Conservation (phyloP, 1,139 yeast species). For the Geotrichum carabidarum region DNA sequence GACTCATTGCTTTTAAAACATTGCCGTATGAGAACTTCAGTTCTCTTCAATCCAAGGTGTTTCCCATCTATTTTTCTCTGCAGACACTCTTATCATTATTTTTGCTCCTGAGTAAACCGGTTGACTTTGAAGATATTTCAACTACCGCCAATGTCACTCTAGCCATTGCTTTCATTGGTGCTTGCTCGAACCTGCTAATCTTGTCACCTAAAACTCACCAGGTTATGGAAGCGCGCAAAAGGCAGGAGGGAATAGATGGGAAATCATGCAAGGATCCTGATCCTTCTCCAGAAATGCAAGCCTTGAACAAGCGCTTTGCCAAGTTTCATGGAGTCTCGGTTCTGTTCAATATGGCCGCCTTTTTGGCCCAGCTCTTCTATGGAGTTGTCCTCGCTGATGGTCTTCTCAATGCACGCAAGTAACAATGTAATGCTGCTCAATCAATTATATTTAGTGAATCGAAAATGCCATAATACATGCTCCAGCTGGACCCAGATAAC, state of each 20-base stretch:
- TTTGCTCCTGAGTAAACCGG: constrained; percentile 68
- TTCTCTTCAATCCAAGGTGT: constrained; percentile 64
- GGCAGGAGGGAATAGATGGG: constrained; percentile 43
- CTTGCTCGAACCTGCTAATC: constrained; percentile 57
- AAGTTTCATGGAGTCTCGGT: constrained; percentile 70
- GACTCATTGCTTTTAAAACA: constrained; percentile 76
- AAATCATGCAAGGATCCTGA: constrained; percentile 49
- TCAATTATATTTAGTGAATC: background rate
- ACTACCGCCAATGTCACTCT: constrained; percentile 23
- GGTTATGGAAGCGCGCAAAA: constrained; percentile 55
- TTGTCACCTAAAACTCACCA: constrained; percentile 63
- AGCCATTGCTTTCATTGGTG: constrained; percentile 41
- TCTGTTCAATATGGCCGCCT: constrained; percentile 57
- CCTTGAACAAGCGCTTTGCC: constrained; percentile 55
- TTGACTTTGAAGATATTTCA: constrained; percentile 50
- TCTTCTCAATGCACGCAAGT: background rate
- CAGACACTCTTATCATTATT: constrained; percentile 67
- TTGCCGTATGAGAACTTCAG: constrained; percentile 77
- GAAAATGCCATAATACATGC: background rate
- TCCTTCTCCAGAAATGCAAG: constrained; percentile 49
- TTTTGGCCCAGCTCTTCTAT: constrained; percentile 59
- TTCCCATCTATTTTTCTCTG: constrained; percentile 77
- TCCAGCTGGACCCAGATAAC: background rate
- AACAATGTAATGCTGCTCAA: background rate
- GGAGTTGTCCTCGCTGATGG: constrained; percentile 43